phyloP scores from a whole-genome alignment of 495 filamentous ascomycete species.

The Tuber indicum region DNA sequence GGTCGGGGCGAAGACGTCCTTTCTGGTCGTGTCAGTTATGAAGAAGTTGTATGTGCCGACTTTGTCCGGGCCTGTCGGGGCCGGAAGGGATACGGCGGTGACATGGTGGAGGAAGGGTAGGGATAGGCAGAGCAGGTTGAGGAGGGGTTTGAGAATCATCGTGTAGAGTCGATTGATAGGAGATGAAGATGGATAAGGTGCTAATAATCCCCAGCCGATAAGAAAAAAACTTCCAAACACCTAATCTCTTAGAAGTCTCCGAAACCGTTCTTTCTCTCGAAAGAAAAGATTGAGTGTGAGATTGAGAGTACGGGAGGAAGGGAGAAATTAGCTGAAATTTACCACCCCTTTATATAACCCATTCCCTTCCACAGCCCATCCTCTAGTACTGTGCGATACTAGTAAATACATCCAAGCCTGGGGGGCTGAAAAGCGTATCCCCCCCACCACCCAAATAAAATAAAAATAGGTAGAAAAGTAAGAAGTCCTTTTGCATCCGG shows the following conservation, averaged over 20 bases:
- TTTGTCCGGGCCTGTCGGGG: slow-evolving; percentile 1
- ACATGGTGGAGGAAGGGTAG: slow-evolving; percentile 17
- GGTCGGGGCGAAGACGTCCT: slow-evolving; percentile 16
- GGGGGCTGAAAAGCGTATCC: not conserved
- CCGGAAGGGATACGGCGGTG: slow-evolving; percentile 4
- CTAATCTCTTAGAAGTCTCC: not conserved
- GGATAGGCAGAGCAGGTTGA: not conserved
- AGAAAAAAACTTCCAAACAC: not conserved
- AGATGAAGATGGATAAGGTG: not conserved
- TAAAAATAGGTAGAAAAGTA: not conserved
- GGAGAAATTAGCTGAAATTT: not conserved
- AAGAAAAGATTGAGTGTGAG: not conserved
- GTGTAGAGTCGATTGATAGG: not conserved
- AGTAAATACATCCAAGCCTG: not conserved
- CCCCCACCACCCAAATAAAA: not conserved
- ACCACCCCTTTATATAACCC: not conserved
- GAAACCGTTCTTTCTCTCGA: not conserved
- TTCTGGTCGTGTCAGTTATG: slow-evolving; percentile 7
- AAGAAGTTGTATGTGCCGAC: slow-evolving; percentile 17
- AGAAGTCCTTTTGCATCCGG: not conserved
- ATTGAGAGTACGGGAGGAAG: not conserved
- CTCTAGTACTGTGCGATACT: not conserved
- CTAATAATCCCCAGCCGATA: not conserved
- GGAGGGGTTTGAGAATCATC: not conserved
- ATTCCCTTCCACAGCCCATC: not conserved